Evolutionary conservation across 1,139 yeast genomes (phyloP).

Genomic region (Oligophagozyma castellii): DNA sequence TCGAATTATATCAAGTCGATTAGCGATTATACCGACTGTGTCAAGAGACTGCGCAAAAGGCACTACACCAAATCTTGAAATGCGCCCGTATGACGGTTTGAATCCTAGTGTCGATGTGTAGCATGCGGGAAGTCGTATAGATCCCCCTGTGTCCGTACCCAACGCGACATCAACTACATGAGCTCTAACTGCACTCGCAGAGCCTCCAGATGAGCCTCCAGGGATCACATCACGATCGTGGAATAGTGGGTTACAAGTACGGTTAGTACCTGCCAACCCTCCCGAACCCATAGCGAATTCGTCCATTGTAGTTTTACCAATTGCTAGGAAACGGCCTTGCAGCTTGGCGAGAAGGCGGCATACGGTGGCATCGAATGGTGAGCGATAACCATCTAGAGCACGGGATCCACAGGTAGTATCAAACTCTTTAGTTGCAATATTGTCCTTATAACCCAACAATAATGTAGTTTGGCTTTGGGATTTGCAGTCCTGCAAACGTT

Average conservation of each 20-base stretch:
- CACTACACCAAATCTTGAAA: constrained; percentile 84
- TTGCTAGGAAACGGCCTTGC: constrained; percentile 33
- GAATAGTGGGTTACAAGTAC: constrained; percentile 53
- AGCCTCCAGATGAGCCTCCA: constrained; percentile 95
- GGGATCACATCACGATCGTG: constrained; percentile 29
- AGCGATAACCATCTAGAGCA: constrained; percentile 40
- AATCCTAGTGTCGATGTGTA: constrained; percentile 75
- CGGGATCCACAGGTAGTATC: constrained; percentile 71
- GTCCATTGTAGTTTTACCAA: constrained; percentile 88
- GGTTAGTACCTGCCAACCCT: constrained; percentile 47
- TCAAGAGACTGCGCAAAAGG: constrained; percentile 92
- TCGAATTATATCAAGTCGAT: constrained; percentile 31
- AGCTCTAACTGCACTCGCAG: constrained; percentile 82
- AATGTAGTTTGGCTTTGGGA: constrained; percentile 6
- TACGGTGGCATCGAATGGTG: constrained; percentile 80
- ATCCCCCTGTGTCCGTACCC: constrained; percentile 98
- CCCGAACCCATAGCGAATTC: constrained; percentile 96
- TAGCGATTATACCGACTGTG: constrained; percentile 75
- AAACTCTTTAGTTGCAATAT: constrained; percentile 48
- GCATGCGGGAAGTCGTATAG: constrained; percentile 83
- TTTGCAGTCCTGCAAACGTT: neutral
- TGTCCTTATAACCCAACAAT: constrained; percentile 54
- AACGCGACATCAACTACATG: constrained; percentile 54
- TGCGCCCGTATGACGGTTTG: constrained; percentile 84
- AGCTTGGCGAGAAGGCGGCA: constrained; percentile 31